Base-by-base conservation (phyloP, 495 filamentous ascomycete genomes). In the Penicillium argentinense region DNA sequence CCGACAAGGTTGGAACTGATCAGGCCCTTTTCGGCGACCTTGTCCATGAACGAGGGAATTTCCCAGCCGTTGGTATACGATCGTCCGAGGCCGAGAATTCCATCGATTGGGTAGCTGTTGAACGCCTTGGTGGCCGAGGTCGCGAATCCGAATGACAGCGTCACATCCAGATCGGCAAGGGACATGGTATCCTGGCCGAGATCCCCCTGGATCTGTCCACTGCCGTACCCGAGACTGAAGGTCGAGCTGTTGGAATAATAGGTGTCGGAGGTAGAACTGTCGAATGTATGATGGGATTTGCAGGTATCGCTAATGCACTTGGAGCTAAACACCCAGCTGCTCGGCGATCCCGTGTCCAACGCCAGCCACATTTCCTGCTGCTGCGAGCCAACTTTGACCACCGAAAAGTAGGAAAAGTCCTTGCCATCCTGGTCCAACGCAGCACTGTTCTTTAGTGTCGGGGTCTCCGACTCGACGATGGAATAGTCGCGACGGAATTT, bases 71-170 rank as follows among this genome's bases (percentile, higher is more conserved):
- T 65, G 27, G 56, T 69, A 55, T 49, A 67, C 40, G 65, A 69
- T 53, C 67, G 82, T 6, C 83, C 83, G n/a, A 95, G 67, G 5
- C 87, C 89, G 5, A 95, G 65, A 38, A 95, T 93, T n/a, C 89
- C 89, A 58, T 95, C 89, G 52, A 93, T 86, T 13, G 88, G 84
- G 55, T 90, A 93, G 50, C 74, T 76, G 22, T 66, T 49, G 63
- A 96, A 92, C 37, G 89, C 79, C 39, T 79, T 62, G 4, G 83
- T 83, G 11, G 84, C 84, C 16, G 76, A 68, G 28, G 74, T 80
- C 12, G 82, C 87, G 48, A 87, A 54, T 4, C 89, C 89, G 60
- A 96, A 88, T 6, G 76, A 67, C 50, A 89, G 66, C 1, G 71
- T 57, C 13, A 86, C 41, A 32, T 71, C 74, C 42, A 91, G 66